Percentiles rank a stretch among this genome's conserved stretches.
Evolutionary conservation across 768 basidiomycete species (phyloP).

Genomic region (Leccinum subgranulosum): DNA sequence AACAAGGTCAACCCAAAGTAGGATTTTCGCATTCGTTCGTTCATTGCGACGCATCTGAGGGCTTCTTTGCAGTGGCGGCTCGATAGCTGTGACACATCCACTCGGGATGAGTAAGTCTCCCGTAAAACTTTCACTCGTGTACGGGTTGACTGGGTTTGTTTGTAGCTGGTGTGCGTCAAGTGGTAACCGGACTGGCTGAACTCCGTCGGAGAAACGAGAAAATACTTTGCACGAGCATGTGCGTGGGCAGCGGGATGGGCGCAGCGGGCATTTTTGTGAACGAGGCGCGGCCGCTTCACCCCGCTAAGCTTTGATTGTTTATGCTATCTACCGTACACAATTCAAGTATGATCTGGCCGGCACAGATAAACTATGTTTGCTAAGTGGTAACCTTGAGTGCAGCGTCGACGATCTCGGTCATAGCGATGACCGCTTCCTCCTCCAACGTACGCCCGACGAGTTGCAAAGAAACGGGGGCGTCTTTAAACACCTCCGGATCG

Average conservation of each 20-base stretch:
- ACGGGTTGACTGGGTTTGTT: not conserved
- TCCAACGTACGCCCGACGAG: conserved; percentile 67
- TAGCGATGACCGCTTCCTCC: conserved; percentile 70
- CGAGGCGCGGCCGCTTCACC: too few relatives aligned
- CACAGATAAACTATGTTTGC: too few relatives aligned
- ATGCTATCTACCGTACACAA: not conserved
- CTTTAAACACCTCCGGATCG: conserved; percentile 49
- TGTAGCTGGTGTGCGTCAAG: too few relatives aligned
- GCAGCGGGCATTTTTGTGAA: too few relatives aligned
- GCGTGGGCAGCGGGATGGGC: too few relatives aligned
- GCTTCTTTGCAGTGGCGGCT: conserved; percentile 58
- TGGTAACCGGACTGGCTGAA: too few relatives aligned
- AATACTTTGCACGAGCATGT: too few relatives aligned
- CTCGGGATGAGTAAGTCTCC: conserved; percentile 72
- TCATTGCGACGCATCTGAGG: not conserved
- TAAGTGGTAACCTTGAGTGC: conserved; percentile 38
- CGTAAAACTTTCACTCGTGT: not conserved
- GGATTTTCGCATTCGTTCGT: conserved; percentile 21
- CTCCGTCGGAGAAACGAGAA: too few relatives aligned
- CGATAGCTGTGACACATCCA: conserved; percentile 81
- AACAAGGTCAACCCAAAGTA: conserved; percentile 86
- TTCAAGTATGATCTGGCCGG: not conserved
- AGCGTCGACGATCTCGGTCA: conserved; percentile 62
- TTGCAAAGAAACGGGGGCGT: conserved; percentile 66
- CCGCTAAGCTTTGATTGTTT: conserved; percentile 24